Conservation (phyloP, 1,284 basidiomycete genomes). For the Apiotrichum akiyoshidainum region DNA sequence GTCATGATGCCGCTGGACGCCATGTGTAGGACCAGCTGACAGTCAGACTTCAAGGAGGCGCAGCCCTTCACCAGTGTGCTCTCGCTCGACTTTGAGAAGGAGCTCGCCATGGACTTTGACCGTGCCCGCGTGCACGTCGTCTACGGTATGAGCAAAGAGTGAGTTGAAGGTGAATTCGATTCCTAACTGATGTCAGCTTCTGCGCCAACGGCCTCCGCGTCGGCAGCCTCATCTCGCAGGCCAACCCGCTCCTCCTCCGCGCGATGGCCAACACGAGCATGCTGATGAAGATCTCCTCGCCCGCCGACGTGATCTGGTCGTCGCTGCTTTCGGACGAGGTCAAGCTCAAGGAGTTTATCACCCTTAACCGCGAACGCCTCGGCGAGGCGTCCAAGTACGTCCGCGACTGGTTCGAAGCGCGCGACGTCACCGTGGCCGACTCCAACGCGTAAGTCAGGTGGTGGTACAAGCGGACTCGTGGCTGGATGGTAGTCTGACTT, state of each 20-base stretch:
- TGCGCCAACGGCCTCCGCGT: constrained; percentile 53
- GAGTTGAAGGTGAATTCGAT: constrained; percentile 3
- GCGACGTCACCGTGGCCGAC: constrained; percentile 42
- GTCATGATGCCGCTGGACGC: constrained; percentile 1
- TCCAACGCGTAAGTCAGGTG: constrained; percentile 37
- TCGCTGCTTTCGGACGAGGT: constrained; percentile 32
- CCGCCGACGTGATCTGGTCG: constrained; percentile 47
- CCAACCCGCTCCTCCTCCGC: constrained; percentile 49
- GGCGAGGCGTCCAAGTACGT: constrained; percentile 40
- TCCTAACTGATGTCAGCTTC: constrained; percentile 34
- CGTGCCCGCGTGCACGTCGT: constrained; percentile 49
- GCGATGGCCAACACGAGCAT: constrained; percentile 47
- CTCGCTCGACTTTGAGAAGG: constrained; percentile 47
- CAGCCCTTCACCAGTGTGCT: constrained; percentile 50
- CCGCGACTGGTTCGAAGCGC: constrained; percentile 40
- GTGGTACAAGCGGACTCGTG: background rate
- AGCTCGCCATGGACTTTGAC: constrained; percentile 47
- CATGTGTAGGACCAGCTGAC: background rate
- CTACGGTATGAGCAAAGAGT: constrained; percentile 52
- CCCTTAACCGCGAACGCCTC: constrained; percentile 39
- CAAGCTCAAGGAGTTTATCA: constrained; percentile 35
- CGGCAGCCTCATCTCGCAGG: constrained; percentile 49
- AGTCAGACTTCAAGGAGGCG: constrained; percentile 31
- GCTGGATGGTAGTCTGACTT: background rate
- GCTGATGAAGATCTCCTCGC: constrained; percentile 48